Percentiles rank a stretch among this genome's conserved stretches.
Evolutionary conservation across 1,284 basidiomycete species (phyloP).

Genomic region (Trametes pubescens): DNA sequence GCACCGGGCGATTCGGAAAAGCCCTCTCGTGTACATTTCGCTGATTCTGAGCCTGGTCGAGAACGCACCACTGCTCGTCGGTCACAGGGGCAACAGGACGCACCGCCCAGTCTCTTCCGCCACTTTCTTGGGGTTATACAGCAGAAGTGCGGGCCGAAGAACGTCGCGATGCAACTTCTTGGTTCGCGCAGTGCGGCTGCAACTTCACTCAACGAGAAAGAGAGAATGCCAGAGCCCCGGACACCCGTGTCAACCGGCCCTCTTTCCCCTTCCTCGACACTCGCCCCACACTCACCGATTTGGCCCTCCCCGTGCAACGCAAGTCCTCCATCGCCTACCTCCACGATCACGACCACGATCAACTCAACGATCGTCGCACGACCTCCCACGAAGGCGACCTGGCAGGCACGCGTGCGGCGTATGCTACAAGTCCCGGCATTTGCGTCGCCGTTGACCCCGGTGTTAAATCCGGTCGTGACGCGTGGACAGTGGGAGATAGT

Average conservation of each 20-base stretch:
- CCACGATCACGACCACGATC: constrained; percentile 19
- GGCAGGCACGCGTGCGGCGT: constrained; percentile 51
- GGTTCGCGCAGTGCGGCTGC: constrained; percentile 15
- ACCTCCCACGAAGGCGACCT: constrained; percentile 23
- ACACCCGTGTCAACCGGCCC: constrained; percentile 16
- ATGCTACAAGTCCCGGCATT: constrained; percentile 74
- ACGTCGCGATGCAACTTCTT: constrained; percentile 37
- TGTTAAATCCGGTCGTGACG: constrained; percentile 73
- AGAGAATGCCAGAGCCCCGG: constrained; percentile 19
- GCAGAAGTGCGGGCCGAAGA: constrained; percentile 42
- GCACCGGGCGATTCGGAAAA: constrained; percentile 21
- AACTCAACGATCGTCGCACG: not conserved
- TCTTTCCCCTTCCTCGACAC: constrained; percentile 31
- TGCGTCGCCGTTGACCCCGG: constrained; percentile 68
- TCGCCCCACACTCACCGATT: constrained; percentile 21
- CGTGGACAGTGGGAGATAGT: constrained; percentile 82
- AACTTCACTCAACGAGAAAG: constrained; percentile 7
- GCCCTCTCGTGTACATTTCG: constrained; percentile 26
- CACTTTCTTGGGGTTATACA: constrained; percentile 38
- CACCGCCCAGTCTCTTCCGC: constrained; percentile 29
- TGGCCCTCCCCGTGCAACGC: constrained; percentile 17
- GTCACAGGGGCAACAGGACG: constrained; percentile 19
- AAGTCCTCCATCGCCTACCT: constrained; percentile 17
- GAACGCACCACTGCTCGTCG: constrained; percentile 2
- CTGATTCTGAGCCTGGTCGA: constrained; percentile 11